phyloP scores from a whole-genome alignment of 2,329 filamentous ascomycete genomes.

The Raffaelea arxii region DNA sequence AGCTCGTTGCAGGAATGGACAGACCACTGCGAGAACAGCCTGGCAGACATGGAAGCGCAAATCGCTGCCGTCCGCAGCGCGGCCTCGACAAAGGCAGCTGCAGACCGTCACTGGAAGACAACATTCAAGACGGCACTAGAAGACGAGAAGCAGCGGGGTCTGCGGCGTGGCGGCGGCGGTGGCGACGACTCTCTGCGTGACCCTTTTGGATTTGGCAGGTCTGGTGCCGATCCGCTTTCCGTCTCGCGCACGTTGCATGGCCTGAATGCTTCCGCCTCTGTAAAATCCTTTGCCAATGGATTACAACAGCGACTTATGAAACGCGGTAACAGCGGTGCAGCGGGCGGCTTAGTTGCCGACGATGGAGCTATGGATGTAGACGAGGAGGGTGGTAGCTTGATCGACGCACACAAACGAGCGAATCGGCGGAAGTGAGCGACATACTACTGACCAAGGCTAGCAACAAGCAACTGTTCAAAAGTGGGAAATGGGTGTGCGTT shows the following conservation, averaged over 20 bases:
- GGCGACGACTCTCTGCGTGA: slow-evolving; percentile 8
- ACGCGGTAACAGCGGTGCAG: slow-evolving; percentile 17
- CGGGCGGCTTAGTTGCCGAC: slow-evolving; percentile 3
- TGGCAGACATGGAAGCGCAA: slow-evolving; percentile 66
- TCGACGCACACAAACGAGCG: slow-evolving; percentile 38
- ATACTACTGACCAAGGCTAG: too few species aligned
- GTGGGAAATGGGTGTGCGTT: too few species aligned
- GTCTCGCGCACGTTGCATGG: too few species aligned
- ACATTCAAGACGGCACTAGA: slow-evolving; percentile 40
- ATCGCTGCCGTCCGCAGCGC: slow-evolving; percentile 55
- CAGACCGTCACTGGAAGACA: slow-evolving; percentile 36
- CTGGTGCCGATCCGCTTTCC: too few species aligned
- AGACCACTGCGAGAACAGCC: slow-evolving; percentile 62
- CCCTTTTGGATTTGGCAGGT: too few species aligned
- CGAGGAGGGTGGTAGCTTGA: slow-evolving; percentile 32
- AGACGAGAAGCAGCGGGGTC: slow-evolving; percentile 24
- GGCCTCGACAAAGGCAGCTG: slow-evolving; percentile 43
- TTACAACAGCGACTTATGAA: slow-evolving; percentile 21
- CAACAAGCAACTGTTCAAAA: too few species aligned
- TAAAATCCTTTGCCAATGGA: not conserved
- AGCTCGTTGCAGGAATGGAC: slow-evolving; percentile 65
- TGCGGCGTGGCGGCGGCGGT: slow-evolving; percentile 10
- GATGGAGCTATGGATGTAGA: slow-evolving; percentile 42
- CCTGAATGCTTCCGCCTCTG: slow-evolving; percentile 3
- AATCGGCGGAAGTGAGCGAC: slow-evolving; percentile 41